These are phyloP conservation scores for Aphanoascus verrucosus DNA, from an alignment of 2,329 filamentous ascomycete genomes.

Conservation along the genomic window DNA sequence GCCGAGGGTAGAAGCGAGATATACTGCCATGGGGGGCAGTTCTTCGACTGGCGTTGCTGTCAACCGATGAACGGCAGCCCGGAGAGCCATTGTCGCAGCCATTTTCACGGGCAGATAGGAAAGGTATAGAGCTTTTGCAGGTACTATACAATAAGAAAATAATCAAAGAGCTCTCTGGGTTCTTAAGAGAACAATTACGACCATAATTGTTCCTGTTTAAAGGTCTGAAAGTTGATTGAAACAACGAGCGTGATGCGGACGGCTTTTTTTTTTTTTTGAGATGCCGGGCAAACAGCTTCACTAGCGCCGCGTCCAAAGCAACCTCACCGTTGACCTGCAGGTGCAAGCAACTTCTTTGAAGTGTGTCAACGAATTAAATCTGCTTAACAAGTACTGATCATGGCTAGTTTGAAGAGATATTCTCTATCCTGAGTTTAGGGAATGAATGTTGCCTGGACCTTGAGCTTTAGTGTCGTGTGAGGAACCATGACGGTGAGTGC, in stretches of 20 bases:
- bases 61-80: constrained; percentile 43
- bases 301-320: not conserved
- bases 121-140: not conserved
- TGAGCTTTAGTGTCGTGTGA: not conserved
- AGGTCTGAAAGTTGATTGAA: no score
- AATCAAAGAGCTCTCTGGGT: not conserved
- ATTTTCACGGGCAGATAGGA: constrained; percentile 8
- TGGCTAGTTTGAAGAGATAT: not conserved
- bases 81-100: constrained; percentile 30
- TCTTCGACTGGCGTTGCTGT: constrained; percentile 60
- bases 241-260: no score
- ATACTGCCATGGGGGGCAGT: constrained; percentile 61
- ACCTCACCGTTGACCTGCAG: not conserved
- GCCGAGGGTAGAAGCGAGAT: constrained; percentile 49
- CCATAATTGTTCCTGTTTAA: no score
- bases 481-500: constrained; percentile 13
- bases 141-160: no score
- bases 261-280: no score
- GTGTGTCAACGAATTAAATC: not conserved
- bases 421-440: not conserved
- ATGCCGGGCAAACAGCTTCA: not conserved
- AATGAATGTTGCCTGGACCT: not conserved
- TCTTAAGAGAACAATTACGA: no score
- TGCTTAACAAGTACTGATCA: not conserved
- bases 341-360: not conserved